Evolutionary conservation across 257 asterid genomes (phyloP).

Genomic region (Fraxinus anomala): DNA sequence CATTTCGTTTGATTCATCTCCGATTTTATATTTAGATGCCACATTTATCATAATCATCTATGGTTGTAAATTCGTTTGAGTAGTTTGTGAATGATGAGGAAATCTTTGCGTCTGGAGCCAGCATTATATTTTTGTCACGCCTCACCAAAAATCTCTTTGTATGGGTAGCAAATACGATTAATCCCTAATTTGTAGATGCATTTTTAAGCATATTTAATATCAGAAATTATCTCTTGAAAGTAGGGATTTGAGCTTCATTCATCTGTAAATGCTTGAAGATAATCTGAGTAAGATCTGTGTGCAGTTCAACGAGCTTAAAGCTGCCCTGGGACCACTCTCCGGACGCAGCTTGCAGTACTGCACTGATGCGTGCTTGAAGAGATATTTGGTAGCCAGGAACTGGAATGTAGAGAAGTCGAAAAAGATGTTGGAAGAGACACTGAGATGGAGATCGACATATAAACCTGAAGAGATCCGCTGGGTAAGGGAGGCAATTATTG

Average conservation of each 20-base stretch:
- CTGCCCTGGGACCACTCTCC: constrained; percentile 71
- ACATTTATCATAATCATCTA: background rate
- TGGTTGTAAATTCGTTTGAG: background rate
- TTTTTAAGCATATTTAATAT: background rate
- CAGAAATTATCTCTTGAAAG: too few species aligned
- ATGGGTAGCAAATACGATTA: background rate
- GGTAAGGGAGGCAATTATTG: constrained; percentile 45
- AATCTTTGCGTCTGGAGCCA: background rate
- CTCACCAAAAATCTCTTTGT: background rate
- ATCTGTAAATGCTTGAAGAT: background rate
- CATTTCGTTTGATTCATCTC: background rate
- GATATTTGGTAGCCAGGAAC: constrained; percentile 82
- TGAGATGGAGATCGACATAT: constrained; percentile 78
- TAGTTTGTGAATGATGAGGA: background rate
- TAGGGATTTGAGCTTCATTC: background rate
- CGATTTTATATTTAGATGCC: background rate
- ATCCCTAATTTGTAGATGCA: background rate
- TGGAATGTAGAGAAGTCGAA: constrained; percentile 85
- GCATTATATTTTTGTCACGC: background rate
- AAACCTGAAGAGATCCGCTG: constrained; percentile 98
- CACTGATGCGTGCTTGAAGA: constrained; percentile 78
- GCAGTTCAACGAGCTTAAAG: constrained; percentile 74
- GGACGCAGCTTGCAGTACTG: constrained; percentile 66
- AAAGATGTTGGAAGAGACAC: constrained; percentile 87
- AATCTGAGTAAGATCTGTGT: constrained; percentile 10